phyloP scores from a whole-genome alignment of 495 filamentous ascomycete genomes.

The Aspergillus haitiensis region DNA sequence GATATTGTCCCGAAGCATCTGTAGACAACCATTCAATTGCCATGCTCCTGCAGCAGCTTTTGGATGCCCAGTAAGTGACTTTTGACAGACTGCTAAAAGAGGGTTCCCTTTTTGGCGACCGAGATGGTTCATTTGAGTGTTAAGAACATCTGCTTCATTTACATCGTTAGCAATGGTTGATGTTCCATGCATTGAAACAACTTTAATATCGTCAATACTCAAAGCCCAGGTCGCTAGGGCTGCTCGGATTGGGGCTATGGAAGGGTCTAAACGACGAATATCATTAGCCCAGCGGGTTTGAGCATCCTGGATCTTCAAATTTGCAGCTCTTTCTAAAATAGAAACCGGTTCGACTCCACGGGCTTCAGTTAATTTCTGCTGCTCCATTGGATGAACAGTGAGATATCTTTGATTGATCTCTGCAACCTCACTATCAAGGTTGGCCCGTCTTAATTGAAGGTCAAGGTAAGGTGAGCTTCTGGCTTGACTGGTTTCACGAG shows the following conservation, averaged over 20 bases:
- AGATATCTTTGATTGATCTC: background rate
- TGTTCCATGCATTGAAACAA: slow-evolving; percentile 97
- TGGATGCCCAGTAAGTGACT: slow-evolving; percentile 96
- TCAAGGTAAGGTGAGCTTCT: slow-evolving; percentile 88
- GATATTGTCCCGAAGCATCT: slow-evolving; percentile 85
- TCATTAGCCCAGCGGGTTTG: slow-evolving; percentile 87
- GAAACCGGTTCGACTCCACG: background rate
- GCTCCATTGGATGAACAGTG: background rate
- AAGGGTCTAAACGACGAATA: slow-evolving; percentile 91
- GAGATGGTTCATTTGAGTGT: slow-evolving; percentile 92
- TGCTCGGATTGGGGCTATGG: slow-evolving; percentile 89
- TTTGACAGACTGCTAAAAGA: slow-evolving; percentile 97
- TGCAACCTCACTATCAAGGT: slow-evolving; percentile 79
- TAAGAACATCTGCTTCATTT: slow-evolving; percentile 97
- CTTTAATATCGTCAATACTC: slow-evolving; percentile 89
- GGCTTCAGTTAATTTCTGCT: background rate
- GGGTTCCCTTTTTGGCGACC: slow-evolving; percentile 95
- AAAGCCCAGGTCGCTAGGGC: slow-evolving; percentile 95
- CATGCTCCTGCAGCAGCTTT: slow-evolving; percentile 98
- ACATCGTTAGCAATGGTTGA: slow-evolving; percentile 98
- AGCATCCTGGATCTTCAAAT: slow-evolving; percentile 67
- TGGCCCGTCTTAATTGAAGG: slow-evolving; percentile 87
- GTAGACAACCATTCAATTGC: slow-evolving; percentile 98
- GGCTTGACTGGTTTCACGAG: slow-evolving; percentile 69
- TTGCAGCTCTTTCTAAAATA: background rate